Evolutionary conservation across 345 rosid genomes (phyloP), one percentile per base, ranked within the genome.

Genomic region (Clausena lansium): DNA sequence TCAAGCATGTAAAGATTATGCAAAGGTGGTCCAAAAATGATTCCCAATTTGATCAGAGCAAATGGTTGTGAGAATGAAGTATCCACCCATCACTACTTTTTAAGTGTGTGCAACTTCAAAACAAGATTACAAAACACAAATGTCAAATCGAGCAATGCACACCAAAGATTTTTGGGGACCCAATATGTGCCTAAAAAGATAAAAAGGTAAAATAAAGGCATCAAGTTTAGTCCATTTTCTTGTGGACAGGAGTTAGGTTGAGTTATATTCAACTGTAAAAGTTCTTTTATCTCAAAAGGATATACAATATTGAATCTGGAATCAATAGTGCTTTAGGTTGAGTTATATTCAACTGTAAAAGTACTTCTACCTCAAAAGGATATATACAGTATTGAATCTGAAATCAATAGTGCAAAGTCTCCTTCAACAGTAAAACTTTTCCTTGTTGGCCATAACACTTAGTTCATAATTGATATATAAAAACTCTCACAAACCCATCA

Each of bases 1-100:
- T 19, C 6, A 0, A 20, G 45, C 69, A 33, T 9, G 6, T 7
- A 7, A 30, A 35, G 22, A 19, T 65, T 58, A 7, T 24, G 25
- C 14, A 65, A 20, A 19, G 58, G 74, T 52, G 60, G 74, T 22
- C 74, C 74, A 70, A 28, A n/a, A 22, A 9, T 28, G 74, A 70
- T 28, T 70, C 27, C 61, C 61, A 70, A 20, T 7, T 50, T 52
- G 24, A 47, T 70, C 6, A 9, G 22, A 52, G 22, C 57, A 19
- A 52, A 52, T 52, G 57, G 57, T 52, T 52, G 20, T 52, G 57
- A 19, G 57, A 70, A 70, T 30, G 74, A 19, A 20, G 39, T 30
- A 41, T 7, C 58, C 57, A 45, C 32, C 2, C 35, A 41, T 24
- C 36, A 41, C 30, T 68, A 68, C 2, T 25, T 67, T 41, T 11